A percentile compares a stretch with the other conserved stretches of the same genome.
Conservation (phyloP, 352 stramenopile species). For the Aphanomyces euteiches region DNA sequence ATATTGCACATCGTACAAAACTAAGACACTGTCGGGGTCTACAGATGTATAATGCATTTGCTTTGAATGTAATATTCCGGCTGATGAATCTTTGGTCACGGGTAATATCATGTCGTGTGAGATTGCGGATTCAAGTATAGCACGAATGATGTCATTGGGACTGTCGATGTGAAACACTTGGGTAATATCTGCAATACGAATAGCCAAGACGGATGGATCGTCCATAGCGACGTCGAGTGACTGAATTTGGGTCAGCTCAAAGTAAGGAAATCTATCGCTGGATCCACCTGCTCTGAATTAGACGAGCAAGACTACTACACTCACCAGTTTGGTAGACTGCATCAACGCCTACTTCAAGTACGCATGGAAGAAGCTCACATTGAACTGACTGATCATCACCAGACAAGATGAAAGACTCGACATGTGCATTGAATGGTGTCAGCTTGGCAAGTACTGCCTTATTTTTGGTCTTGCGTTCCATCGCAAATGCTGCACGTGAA, state of each 20-base stretch:
- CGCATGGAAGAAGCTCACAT: neutral
- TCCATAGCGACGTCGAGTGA: constrained; percentile 1
- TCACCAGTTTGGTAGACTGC: constrained; percentile 11
- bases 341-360: constrained; percentile 23
- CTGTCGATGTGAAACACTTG: constrained; percentile 4
- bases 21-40: constrained; percentile 6
- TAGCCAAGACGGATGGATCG: constrained; percentile 12
- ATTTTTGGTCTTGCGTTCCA: constrained; percentile 2
- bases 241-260: constrained; percentile 21
- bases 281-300: constrained; percentile 9
- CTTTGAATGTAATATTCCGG: neutral
- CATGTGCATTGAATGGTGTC: constrained; percentile 18
- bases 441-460: constrained; percentile 14
- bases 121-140: constrained; percentile 2
- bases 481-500: constrained; percentile 9
- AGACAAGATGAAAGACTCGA: constrained; percentile 1
- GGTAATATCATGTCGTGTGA: neutral
- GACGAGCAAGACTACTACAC: neutral
- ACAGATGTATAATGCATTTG: constrained; percentile 15
- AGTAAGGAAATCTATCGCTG: constrained; percentile 5
- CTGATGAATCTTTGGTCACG: neutral
- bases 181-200: neutral
- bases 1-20: constrained; percentile 14
- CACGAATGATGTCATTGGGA: constrained; percentile 22
- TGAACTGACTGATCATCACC: neutral